Base-by-base conservation (phyloP, 2,329 filamentous ascomycete species). In the Hymenoscyphus occultus region DNA sequence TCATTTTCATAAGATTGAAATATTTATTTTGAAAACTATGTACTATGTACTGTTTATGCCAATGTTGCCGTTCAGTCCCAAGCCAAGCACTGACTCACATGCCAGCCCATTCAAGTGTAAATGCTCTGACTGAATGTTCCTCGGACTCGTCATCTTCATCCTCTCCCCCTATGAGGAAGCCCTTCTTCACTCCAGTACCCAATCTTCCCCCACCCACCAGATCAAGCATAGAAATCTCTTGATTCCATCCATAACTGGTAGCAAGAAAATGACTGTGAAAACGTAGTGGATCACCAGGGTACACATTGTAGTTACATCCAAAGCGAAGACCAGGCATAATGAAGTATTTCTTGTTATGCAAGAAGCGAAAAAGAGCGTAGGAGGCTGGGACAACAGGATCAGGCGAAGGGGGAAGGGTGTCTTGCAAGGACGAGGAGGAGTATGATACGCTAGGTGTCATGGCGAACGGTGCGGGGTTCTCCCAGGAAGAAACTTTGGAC, bases 231-330 rank as follows among this genome's bases (percentile, higher is more conserved):
- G 90, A 85, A 64, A 99, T 89, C 71, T 93, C 87, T 72, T 97
- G 86, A 67, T 97, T 88, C 92, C 93, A 98, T n/a, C 83, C 87
- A 71, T 90, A 86, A 39, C 90, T 87, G n/a, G 89, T 90, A 7
- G 90, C 91, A 72, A 97, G 84, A 76, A 97, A 98, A 77, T 99
- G 95, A 57, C 92, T 95, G 77, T 99, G 95, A 76, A 96, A 99
- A 12, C 95, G 89, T 61, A 99, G 82, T 0, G 95, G 93, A 76
- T 99, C 95, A 57, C 95, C 95, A 0, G 95, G 95, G 73, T 99
- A 99, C 5, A 96, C 92, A 71, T 93, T 92, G 78, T 96, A 97
- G 74, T 95, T 88, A 72, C 93, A 96, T 32, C 95, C 95, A 74
- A 99, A 99, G 32, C 95, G 91, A 61, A 99, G 83, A 9, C 95